phyloP scores from a whole-genome alignment of 345 rosid species.

The Brassica cretica region DNA sequence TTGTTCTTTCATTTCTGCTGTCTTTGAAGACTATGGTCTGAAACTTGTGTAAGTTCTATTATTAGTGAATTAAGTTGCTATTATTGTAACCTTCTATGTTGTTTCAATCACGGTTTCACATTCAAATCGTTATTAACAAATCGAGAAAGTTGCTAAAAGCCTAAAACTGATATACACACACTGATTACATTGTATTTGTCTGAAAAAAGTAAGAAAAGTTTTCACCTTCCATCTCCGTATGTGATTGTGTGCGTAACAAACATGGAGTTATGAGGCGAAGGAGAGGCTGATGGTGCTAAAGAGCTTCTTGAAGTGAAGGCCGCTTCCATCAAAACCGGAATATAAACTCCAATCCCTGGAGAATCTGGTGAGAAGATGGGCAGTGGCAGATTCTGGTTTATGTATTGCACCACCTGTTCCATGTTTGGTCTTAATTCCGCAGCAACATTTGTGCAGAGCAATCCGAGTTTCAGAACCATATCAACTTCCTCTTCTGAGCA shows the following conservation, averaged over 20 bases:
- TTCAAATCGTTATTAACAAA: not conserved
- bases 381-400: conserved; percentile 27
- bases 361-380: conserved; percentile 28
- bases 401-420: conserved; percentile 42
- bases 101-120: conserved; percentile 10
- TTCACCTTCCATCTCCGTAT: conserved; percentile 27
- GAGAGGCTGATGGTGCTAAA: conserved; percentile 11
- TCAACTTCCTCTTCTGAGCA: conserved; percentile 41
- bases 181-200: not conserved
- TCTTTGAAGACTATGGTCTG: not conserved
- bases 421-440: conserved; percentile 45
- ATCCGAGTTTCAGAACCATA: conserved; percentile 47
- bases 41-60: conserved; percentile 20
- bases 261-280: conserved; percentile 17
- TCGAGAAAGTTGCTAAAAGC: not conserved
- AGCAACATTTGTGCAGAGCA: conserved; percentile 40
- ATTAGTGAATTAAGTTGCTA: conserved; percentile 4
- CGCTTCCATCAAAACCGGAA: conserved; percentile 12
- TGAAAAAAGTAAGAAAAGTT: not conserved
- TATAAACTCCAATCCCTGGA: conserved; percentile 27
- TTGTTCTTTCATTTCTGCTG: conserved; percentile 11
- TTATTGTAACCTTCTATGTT: not conserved
- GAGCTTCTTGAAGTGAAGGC: conserved; percentile 20
- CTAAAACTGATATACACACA: not conserved
- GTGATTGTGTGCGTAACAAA: conserved; percentile 32